A percentile compares a stretch with the other conserved stretches of the same genome.
phyloP scores from a whole-genome alignment of 768 basidiomycete species.

The Suillus placidus region DNA sequence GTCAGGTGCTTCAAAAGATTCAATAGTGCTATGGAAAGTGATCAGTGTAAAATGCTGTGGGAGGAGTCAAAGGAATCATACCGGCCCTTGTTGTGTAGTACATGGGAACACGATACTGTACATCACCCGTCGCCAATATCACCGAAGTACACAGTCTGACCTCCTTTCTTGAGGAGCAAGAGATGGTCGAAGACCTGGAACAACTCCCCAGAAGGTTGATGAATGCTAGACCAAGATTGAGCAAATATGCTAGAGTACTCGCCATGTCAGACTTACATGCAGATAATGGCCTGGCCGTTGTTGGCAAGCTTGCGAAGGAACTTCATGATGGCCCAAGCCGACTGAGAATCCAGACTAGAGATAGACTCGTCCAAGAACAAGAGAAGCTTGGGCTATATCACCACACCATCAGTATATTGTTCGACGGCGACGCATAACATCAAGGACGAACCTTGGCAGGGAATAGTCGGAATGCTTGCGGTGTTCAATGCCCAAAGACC shows the following conservation, averaged over 20 bases:
- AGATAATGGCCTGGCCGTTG: conserved; percentile 86
- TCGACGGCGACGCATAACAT: conserved; percentile 55
- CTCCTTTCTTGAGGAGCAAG: conserved; percentile 71
- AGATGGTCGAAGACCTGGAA: conserved; percentile 86
- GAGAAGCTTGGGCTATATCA: conserved; percentile 29
- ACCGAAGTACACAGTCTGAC: conserved; percentile 91
- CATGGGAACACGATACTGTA: no score
- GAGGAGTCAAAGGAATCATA: conserved; percentile 40
- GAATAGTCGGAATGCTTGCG: conserved; percentile 85
- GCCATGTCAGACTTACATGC: conserved; percentile 44
- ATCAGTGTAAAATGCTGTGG: conserved; percentile 22
- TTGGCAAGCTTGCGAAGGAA: conserved; percentile 84
- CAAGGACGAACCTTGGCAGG: conserved; percentile 84
- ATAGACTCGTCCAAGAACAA: conserved; percentile 47
- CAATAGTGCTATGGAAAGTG: conserved; percentile 61
- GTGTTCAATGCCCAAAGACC: conserved; percentile 65
- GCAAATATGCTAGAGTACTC: background rate
- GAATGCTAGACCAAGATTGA: conserved; percentile 45
- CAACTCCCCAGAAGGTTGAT: conserved; percentile 83
- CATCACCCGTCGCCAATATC: conserved; percentile 82
- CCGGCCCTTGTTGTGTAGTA: no score
- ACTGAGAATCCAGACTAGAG: conserved; percentile 61
- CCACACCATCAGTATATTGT: conserved; percentile 36
- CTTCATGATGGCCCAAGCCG: conserved; percentile 80
- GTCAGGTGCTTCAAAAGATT: conserved; percentile 82